Conservation (phyloP, 805 yeast species). For the Candida yuanshanica region DNA sequence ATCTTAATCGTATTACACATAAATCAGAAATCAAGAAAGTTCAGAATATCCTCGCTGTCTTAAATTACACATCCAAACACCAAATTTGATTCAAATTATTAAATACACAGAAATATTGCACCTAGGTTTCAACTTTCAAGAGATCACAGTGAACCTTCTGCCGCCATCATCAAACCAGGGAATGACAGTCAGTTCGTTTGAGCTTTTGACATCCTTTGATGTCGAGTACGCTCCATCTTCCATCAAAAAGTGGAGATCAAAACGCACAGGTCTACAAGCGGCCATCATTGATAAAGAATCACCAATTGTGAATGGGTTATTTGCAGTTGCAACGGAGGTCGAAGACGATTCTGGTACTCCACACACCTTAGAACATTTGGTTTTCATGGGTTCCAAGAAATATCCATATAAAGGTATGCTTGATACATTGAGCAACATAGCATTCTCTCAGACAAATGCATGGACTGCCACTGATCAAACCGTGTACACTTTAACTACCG, state of each 20-base stretch:
- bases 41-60: too few species aligned
- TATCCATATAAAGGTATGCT: constrained; percentile 89
- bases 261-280: constrained; percentile 76
- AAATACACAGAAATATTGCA: too few species aligned
- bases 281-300: constrained; percentile 73
- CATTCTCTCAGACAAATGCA: constrained; percentile 86
- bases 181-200: constrained; percentile 24
- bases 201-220: constrained; percentile 44
- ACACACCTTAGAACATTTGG: constrained; percentile 89
- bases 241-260: constrained; percentile 72
- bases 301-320: constrained; percentile 88
- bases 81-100: too few species aligned
- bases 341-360: constrained; percentile 87
- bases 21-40: too few species aligned
- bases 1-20: too few species aligned
- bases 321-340: constrained; percentile 93
- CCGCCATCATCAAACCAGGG: too few species aligned
- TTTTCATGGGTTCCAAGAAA: constrained; percentile 88
- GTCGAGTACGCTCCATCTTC: constrained; percentile 71
- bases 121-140: too few species aligned
- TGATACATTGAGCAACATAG: constrained; percentile 79
- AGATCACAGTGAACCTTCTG: too few species aligned
- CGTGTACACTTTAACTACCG: constrained; percentile 83
- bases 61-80: too few species aligned
- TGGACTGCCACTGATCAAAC: constrained; percentile 98